Percentiles rank a stretch among this genome's conserved stretches.
Conservation (phyloP, 164 flowering plant genomes). For the Berberis vulgaris region DNA sequence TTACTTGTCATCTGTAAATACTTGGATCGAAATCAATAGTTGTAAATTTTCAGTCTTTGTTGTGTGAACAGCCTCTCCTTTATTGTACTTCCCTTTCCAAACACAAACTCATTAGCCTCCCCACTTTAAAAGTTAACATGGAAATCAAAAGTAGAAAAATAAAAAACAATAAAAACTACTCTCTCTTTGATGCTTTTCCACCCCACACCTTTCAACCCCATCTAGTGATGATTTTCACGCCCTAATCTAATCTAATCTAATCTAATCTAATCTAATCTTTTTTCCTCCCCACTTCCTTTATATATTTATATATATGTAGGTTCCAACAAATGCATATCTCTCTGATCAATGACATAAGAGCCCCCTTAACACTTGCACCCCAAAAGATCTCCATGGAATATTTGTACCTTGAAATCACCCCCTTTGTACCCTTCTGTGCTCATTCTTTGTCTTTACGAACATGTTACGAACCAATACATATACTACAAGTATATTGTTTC, state of each 20-base stretch:
- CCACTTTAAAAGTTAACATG: slow-evolving; percentile 10
- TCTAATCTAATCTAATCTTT: slow-evolving; percentile 5
- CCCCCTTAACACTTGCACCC: not conserved
- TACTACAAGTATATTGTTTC: slow-evolving; percentile 14
- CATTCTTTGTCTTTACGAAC: slow-evolving; percentile 40
- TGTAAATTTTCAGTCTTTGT: too few relatives aligned
- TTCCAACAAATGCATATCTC: slow-evolving; percentile 23
- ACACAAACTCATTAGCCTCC: slow-evolving; percentile 9
- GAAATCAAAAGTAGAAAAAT: slow-evolving; percentile 1
- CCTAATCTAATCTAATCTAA: not conserved
- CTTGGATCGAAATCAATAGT: too few relatives aligned
- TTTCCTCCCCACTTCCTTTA: not conserved
- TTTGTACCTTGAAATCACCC: slow-evolving; percentile 25
- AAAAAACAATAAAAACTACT: not conserved
- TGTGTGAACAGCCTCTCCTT: not conserved
- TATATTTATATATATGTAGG: slow-evolving; percentile 7
- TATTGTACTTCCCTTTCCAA: slow-evolving; percentile 9
- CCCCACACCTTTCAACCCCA: slow-evolving; percentile 7
- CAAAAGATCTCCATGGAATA: slow-evolving; percentile 27
- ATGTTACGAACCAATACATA: slow-evolving; percentile 39
- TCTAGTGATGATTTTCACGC: slow-evolving; percentile 22
- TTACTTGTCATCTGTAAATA: too few relatives aligned
- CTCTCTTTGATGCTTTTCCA: slow-evolving; percentile 11
- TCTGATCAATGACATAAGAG: slow-evolving; percentile 9
- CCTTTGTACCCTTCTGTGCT: slow-evolving; percentile 18